These are phyloP conservation scores for Hysterium pulicare DNA, from an alignment of 2,329 filamentous ascomycete species.

Conservation along the genomic window DNA sequence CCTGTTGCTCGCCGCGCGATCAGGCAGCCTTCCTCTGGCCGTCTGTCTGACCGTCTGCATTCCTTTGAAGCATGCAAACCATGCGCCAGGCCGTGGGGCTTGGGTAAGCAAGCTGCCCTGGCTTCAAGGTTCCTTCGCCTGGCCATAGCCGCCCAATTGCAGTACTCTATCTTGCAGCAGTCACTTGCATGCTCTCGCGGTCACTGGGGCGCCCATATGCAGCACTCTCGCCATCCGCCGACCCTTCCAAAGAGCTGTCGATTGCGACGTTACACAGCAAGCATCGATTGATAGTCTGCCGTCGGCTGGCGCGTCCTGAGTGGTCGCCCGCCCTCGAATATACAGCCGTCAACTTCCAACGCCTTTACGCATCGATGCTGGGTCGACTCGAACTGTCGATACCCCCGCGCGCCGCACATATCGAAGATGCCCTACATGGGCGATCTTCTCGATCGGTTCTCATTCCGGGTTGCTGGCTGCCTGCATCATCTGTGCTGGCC, in stretches of 20 bases:
- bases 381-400: constrained; percentile 26
- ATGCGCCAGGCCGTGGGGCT: too few relatives aligned
- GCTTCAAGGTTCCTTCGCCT: constrained; percentile 19
- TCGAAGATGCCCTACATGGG: constrained; percentile 22
- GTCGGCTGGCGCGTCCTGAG: constrained; percentile 22
- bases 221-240: constrained; percentile 19
- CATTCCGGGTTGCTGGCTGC: constrained; percentile 26
- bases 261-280: constrained; percentile 30
- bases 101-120: too few relatives aligned
- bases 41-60: neutral
- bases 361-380: constrained; percentile 19
- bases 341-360: constrained; percentile 22
- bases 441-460: constrained; percentile 20
- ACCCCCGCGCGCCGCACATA: constrained; percentile 29
- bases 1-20: too few relatives aligned
- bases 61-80: too few relatives aligned
- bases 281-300: constrained; percentile 26
- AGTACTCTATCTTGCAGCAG: constrained; percentile 36
- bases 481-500: constrained; percentile 15
- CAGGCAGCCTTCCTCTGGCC: neutral
- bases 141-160: constrained; percentile 22
- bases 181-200: constrained; percentile 34
- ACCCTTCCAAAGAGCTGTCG: constrained; percentile 15
- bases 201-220: constrained; percentile 30
- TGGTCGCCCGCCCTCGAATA: constrained; percentile 19